phyloP scores from a whole-genome alignment of 768 basidiomycete genomes.

The Xerocomus spinulosus region DNA sequence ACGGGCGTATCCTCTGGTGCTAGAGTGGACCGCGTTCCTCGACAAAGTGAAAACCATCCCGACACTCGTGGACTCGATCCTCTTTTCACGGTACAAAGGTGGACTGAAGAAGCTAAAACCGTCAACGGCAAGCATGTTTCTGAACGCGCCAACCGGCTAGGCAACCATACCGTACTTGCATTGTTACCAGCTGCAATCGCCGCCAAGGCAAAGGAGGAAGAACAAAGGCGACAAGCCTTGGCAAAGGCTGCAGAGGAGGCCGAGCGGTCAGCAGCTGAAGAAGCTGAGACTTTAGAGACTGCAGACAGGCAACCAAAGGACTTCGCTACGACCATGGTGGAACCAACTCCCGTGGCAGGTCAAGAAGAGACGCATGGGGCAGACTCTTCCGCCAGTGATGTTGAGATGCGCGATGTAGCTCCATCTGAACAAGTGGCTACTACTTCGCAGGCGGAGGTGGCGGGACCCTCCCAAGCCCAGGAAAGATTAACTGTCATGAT shows the following conservation, averaged over 20 bases:
- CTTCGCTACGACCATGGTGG: slow-evolving; percentile 10
- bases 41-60: slow-evolving; percentile 44
- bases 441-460: slow-evolving; percentile 14
- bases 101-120: slow-evolving; percentile 85
- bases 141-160: slow-evolving; percentile 61
- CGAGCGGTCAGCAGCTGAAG: slow-evolving; percentile 28
- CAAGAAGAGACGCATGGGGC: slow-evolving; percentile 23
- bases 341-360: slow-evolving; percentile 6
- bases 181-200: slow-evolving; percentile 77
- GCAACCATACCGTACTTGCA: slow-evolving; percentile 66
- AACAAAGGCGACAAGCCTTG: slow-evolving; percentile 40
- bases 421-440: slow-evolving; percentile 18
- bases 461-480: slow-evolving; percentile 35
- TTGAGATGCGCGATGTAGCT: slow-evolving; percentile 47
- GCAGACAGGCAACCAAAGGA: slow-evolving; percentile 12
- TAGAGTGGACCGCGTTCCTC: slow-evolving; percentile 55
- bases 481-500: slow-evolving; percentile 85
- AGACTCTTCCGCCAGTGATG: slow-evolving; percentile 36
- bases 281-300: slow-evolving; percentile 33
- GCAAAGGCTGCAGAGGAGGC: slow-evolving; percentile 50
- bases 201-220: slow-evolving; percentile 43
- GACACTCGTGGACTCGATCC: slow-evolving; percentile 60
- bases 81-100: slow-evolving; percentile 76
- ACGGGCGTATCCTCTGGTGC: slow-evolving; percentile 47
- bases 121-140: slow-evolving; percentile 69